phyloP scores from a whole-genome alignment of 2,329 filamentous ascomycete genomes.

The Alternaria triticimaculans region DNA sequence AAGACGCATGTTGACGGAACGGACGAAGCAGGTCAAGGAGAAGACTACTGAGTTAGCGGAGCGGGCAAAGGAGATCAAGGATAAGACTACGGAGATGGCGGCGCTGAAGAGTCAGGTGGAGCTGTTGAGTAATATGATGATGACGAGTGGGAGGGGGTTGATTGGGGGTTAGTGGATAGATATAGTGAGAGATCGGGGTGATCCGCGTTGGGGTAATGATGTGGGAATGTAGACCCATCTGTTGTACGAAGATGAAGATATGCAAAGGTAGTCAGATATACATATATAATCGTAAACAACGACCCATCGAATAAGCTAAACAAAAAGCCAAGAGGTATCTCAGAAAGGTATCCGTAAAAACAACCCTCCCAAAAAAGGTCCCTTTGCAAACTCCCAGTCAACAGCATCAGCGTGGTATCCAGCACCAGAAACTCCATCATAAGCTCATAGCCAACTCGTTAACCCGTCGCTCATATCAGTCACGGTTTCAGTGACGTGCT shows the following conservation, averaged over 20 bases:
- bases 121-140: conserved; percentile 33
- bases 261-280: conserved; percentile 4
- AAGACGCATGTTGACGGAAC: conserved; percentile 22
- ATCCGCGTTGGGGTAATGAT: not conserved
- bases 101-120: conserved; percentile 36
- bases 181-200: not conserved
- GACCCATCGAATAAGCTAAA: not conserved
- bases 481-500: not conserved
- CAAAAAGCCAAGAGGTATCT: conserved; percentile 10
- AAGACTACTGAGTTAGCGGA: conserved; percentile 31
- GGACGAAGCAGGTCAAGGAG: conserved; percentile 35
- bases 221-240: not conserved
- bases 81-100: conserved; percentile 35
- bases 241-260: not conserved
- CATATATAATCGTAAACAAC: conserved; percentile 4
- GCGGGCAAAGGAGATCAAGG: conserved; percentile 34
- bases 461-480: not conserved
- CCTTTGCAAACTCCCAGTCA: not conserved
- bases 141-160: conserved; percentile 15
- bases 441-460: conserved; percentile 1
- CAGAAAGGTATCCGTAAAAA: conserved; percentile 6
- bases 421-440: conserved; percentile 4
- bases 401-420: not conserved
- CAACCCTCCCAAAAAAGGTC: not conserved
- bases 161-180: not conserved